Conservation (phyloP, 306 rosid genomes). For the Trichosanthes cucumerina region DNA sequence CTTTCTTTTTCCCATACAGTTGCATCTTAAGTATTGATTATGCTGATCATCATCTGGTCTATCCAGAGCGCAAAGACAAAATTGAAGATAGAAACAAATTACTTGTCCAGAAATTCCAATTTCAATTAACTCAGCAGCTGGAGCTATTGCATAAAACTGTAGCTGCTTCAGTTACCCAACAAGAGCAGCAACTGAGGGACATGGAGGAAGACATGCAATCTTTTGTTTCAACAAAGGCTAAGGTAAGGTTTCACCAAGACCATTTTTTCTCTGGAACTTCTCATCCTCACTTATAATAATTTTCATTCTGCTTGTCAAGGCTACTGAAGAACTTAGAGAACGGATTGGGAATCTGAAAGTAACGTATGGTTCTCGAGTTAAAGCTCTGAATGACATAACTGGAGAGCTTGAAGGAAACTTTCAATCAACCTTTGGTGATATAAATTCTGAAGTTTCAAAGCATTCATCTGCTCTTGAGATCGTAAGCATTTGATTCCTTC, state of each 20-base stretch:
- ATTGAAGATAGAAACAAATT: constrained; percentile 70
- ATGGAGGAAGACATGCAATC: constrained; percentile 96
- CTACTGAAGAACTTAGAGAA: constrained; percentile 77
- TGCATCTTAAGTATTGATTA: neutral
- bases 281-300: neutral
- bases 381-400: constrained; percentile 64
- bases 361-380: constrained; percentile 76
- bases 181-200: constrained; percentile 74
- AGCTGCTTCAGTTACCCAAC: constrained; percentile 79
- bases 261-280: neutral
- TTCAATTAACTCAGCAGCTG: constrained; percentile 81
- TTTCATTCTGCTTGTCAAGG: constrained; percentile 38
- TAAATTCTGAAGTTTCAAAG: constrained; percentile 82
- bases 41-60: constrained; percentile 6
- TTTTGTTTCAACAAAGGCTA: constrained; percentile 67
- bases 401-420: constrained; percentile 79
- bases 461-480: constrained; percentile 84
- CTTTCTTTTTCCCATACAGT: neutral
- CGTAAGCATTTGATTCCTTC: constrained; percentile 32
- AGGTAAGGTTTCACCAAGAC: constrained; percentile 35
- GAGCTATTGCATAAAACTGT: constrained; percentile 88
- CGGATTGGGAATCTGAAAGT: constrained; percentile 63
- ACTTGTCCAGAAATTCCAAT: constrained; percentile 69
- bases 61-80: constrained; percentile 78
- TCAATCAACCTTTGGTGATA: constrained; percentile 60